Evolutionary conservation across 225 moss, liverwort and hornwort species (phyloP).

Genomic region (Pseudoscleropodium purum): DNA sequence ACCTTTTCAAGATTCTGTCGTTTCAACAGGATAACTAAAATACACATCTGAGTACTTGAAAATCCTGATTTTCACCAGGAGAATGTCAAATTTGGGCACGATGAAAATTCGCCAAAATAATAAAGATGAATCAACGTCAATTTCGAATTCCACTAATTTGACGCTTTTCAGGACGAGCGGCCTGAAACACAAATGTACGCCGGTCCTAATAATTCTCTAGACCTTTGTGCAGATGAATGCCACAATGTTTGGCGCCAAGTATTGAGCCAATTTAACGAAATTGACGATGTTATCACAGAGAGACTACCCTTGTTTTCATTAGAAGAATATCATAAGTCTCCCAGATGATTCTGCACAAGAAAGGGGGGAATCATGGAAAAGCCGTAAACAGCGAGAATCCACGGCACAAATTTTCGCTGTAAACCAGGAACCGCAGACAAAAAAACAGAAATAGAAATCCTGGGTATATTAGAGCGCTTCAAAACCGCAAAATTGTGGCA

Average conservation of each 20-base stretch:
- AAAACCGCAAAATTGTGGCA: neutral
- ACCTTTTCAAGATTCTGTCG: neutral
- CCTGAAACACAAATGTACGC: neutral
- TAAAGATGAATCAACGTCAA: neutral
- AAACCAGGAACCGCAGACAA: neutral
- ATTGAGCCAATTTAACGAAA: neutral
- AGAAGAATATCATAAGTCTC: neutral
- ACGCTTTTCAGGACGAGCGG: neutral
- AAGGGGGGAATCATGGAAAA: too few relatives aligned
- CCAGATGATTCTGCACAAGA: neutral
- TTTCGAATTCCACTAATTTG: neutral
- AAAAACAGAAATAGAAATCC: neutral
- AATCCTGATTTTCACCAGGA: neutral
- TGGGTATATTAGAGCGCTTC: neutral
- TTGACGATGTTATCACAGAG: neutral
- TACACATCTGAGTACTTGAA: neutral
- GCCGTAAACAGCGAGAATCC: neutral
- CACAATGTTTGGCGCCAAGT: neutral
- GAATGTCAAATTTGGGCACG: neutral
- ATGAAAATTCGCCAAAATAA: neutral
- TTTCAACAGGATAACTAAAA: neutral
- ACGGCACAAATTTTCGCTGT: neutral
- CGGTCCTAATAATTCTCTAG: neutral
- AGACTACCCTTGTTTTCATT: too few relatives aligned
- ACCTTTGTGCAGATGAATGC: neutral